Evolutionary conservation across 2,329 filamentous ascomycete genomes (phyloP).

Genomic region (Diaporthe caulivora): DNA sequence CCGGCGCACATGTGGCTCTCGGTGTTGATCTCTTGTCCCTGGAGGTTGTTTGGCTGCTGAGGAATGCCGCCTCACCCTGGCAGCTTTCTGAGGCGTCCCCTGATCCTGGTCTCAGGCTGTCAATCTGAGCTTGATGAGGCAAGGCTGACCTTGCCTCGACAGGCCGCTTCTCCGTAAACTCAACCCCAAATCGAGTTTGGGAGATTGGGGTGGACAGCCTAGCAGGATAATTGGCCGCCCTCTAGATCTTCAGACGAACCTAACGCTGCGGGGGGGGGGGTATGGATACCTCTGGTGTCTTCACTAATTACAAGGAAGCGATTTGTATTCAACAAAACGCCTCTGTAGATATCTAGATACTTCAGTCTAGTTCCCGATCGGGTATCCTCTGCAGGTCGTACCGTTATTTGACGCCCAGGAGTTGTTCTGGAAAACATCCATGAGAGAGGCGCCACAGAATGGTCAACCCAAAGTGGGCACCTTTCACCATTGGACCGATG

Average conservation of each 20-base stretch:
- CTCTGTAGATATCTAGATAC: neutral
- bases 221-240: neutral
- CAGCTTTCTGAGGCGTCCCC: neutral
- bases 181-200: neutral
- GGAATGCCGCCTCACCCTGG: neutral
- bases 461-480: neutral
- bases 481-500: neutral
- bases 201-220: neutral
- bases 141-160: neutral
- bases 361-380: neutral
- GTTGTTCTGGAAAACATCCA: conserved; percentile 18
- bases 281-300: neutral
- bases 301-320: neutral
- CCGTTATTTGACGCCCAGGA: neutral
- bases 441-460: neutral
- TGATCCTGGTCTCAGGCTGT: neutral
- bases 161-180: neutral
- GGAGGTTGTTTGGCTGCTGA: neutral
- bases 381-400: neutral
- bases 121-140: neutral
- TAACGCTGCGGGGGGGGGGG: neutral
- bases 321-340: neutral
- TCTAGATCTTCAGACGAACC: conserved; percentile 15
- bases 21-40: neutral
- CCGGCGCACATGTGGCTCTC: neutral